A percentile compares a stretch with the other conserved stretches of the same genome.
These are phyloP conservation scores for Teunomyces gatunensis DNA, from an alignment of 805 yeast genomes.

Conservation along the genomic window DNA sequence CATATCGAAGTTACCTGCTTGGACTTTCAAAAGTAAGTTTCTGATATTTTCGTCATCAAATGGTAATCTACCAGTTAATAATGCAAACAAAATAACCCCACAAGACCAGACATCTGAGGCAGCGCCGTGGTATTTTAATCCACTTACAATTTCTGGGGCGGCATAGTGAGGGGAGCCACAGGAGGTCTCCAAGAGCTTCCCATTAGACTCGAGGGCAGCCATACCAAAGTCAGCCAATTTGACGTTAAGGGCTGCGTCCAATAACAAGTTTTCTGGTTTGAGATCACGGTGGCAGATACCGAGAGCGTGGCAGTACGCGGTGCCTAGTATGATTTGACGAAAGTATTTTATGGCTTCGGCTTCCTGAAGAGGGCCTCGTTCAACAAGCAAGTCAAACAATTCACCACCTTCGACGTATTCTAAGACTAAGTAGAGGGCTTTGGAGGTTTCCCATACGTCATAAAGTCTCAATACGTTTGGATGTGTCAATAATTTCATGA, in stretches of 20 bases:
- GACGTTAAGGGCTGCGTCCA: conserved; percentile 65
- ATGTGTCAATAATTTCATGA: conserved; percentile 93
- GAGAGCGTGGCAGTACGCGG: conserved; percentile 75
- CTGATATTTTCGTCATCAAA: conserved; percentile 82
- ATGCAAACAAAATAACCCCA: conserved; percentile 77
- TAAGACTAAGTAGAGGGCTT: conserved; percentile 74
- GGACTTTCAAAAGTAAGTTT: conserved; percentile 68
- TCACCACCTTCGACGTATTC: conserved; percentile 92
- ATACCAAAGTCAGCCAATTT: conserved; percentile 86
- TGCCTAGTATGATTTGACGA: conserved; percentile 74
- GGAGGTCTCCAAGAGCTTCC: conserved; percentile 69
- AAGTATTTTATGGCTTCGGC: conserved; percentile 73
- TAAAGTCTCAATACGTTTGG: conserved; percentile 90
- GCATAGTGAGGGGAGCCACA: conserved; percentile 91
- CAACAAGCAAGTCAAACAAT: conserved; percentile 69
- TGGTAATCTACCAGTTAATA: conserved; percentile 77
- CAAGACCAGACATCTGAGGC: conserved; percentile 90
- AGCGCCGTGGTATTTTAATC: conserved; percentile 75
- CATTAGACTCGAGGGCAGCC: conserved; percentile 80
- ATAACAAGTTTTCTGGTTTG: conserved; percentile 74
- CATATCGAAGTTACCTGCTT: conserved; percentile 71
- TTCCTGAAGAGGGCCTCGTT: conserved; percentile 68
- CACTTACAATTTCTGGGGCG: conserved; percentile 82
- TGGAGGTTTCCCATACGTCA: conserved; percentile 97
- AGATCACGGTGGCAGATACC: conserved; percentile 81